Conservation (phyloP, 108 stramenopile genomes). For the Bacterosira constricta region DNA sequence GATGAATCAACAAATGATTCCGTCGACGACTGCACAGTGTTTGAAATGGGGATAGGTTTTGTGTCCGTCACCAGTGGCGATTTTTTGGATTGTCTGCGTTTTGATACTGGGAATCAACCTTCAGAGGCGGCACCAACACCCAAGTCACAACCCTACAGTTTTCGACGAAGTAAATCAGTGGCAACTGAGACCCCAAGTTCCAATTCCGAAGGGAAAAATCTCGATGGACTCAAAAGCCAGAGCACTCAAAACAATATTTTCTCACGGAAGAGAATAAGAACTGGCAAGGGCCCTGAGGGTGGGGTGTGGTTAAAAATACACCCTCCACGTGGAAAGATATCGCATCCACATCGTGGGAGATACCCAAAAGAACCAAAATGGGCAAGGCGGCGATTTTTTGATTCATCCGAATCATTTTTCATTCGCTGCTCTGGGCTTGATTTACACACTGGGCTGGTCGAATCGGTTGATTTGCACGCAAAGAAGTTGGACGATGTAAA, state of each 20-base stretch:
- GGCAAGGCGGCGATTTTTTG: constrained; percentile 58
- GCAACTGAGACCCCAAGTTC: background rate
- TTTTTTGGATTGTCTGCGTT: constrained; percentile 60
- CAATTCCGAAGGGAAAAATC: background rate
- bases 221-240: background rate
- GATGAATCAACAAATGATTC: constrained; percentile 34
- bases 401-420: constrained; percentile 48
- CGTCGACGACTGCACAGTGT: constrained; percentile 49
- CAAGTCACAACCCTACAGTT: background rate
- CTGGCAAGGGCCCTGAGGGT: constrained; percentile 75
- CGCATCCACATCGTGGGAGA: background rate
- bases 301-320: constrained; percentile 70
- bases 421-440: constrained; percentile 79
- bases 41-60: constrained; percentile 76
- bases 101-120: constrained; percentile 28
- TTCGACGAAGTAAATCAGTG: constrained; percentile 8
- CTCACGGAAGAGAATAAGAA: constrained; percentile 65
- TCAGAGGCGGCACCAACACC: constrained; percentile 1
- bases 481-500: constrained; percentile 63
- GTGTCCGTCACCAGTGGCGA: constrained; percentile 76
- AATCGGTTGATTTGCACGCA: constrained; percentile 72
- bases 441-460: no score
- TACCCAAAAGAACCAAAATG: constrained; percentile 31
- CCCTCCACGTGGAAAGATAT: constrained; percentile 29
- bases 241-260: constrained; percentile 54